Evolutionary conservation across 2,329 filamentous ascomycete genomes (phyloP), one percentile per base, ranked within the genome.

Genomic region (Fusarium sp.): DNA sequence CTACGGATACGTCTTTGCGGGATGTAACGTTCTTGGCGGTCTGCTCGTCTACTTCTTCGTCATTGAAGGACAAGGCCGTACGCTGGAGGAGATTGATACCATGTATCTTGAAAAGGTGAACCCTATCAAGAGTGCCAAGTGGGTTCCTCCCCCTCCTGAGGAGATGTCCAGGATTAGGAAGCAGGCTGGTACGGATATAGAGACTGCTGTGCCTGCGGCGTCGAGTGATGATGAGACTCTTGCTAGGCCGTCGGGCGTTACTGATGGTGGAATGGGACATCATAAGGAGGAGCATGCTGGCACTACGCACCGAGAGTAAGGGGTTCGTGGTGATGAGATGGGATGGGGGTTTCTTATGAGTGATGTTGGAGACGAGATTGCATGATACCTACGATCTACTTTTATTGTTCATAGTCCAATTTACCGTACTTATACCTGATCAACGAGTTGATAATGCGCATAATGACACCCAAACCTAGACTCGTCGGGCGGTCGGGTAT

Each of bases 71-170:
- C 91, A 93, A 78, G 93, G 91, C 59, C 88, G 92, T 11, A 91
- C 89, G 0, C 86, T 96, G 4, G 93, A 96, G 83, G 92, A 95
- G 80, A 92, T 96, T 62, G 93, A 96, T 77, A 92, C 90, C 54
- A 93, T 93, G 91, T 95, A 94, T 74, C 85, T 93, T 41, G 85
- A 91, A 56, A 84, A 84, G 32, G 90, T 94, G 24, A 88, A 84
- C 73, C 91, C 92, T 0, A 89, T 89, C 83, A 88, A 90, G 84
- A 91, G 89, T 75, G 79, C 84, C 51, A 83, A 87, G 70, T 93
- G 88, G 88, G 74, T 82, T 10, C 79, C 85, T 0, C 85, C 85
- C 0, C 79, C 83, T 4, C 82, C 84, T 0, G 84, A 86, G 62
- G 81, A 85, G 68, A 85, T 87, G 78, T 79, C 82, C 1, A 77